Percentiles rank a stretch among this genome's conserved stretches.
Conservation (phyloP, 371 early-diverging fungal species). For the Amoeboaphelidium protococcarum region DNA sequence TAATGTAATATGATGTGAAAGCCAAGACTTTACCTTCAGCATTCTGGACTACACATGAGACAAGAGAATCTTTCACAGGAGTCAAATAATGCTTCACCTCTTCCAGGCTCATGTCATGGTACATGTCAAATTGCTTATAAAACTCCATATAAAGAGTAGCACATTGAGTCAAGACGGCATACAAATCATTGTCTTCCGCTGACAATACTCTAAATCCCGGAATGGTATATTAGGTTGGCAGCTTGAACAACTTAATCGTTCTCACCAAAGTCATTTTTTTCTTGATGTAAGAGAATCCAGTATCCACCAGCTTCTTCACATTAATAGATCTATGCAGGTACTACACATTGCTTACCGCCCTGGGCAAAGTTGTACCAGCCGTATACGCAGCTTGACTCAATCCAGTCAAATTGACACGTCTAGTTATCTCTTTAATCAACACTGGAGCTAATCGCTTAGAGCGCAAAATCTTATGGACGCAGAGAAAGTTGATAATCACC, state of each 20-base stretch:
- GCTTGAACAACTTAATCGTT: constrained; percentile 36
- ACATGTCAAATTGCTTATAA: constrained; percentile 32
- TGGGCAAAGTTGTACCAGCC: constrained; percentile 64
- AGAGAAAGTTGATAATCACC: constrained; percentile 96
- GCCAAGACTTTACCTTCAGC: constrained; percentile 21
- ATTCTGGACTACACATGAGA: constrained; percentile 71
- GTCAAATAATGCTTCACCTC: constrained; percentile 78
- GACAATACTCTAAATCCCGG: constrained; percentile 51
- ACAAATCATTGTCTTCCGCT: too few species aligned
- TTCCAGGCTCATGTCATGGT: constrained; percentile 44
- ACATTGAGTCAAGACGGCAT: constrained; percentile 47
- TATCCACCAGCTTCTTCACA: constrained; percentile 75
- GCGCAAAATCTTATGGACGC: constrained; percentile 83
- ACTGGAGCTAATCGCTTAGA: constrained; percentile 87
- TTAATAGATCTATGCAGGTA: constrained; percentile 84
- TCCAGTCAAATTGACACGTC: constrained; percentile 67
- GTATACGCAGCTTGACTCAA: constrained; percentile 97
- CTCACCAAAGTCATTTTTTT: constrained; percentile 42
- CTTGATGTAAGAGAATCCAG: constrained; percentile 53
- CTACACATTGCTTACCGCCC: constrained; percentile 12
- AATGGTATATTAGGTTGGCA: constrained; percentile 24
- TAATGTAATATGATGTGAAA: constrained; percentile 70
- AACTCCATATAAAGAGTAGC: constrained; percentile 39
- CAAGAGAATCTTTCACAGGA: constrained; percentile 53
- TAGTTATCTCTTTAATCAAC: constrained; percentile 94